These are phyloP conservation scores for Penicillium parvum DNA, from an alignment of 495 filamentous ascomycete genomes.

Conservation along the genomic window DNA sequence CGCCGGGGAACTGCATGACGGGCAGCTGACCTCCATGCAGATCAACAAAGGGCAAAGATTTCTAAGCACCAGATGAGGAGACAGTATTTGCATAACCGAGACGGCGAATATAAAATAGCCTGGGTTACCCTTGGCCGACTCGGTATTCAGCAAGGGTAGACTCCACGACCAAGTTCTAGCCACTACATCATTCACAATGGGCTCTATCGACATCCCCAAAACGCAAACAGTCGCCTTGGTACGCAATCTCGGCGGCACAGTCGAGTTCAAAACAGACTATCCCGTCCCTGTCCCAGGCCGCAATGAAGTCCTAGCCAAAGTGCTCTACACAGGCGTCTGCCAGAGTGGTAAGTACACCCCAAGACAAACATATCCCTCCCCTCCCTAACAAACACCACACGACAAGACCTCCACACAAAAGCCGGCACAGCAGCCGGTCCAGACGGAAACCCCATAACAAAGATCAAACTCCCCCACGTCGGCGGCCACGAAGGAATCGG, in stretches of 20 bases:
- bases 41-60: background rate
- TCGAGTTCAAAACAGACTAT: slow-evolving; percentile 44
- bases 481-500: slow-evolving; percentile 50
- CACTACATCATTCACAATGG: slow-evolving; percentile 23
- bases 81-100: no score
- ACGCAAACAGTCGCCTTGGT: slow-evolving; percentile 47
- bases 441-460: slow-evolving; percentile 44
- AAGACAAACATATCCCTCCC: no score
- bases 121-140: no score
- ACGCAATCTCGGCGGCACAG: slow-evolving; percentile 36
- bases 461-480: slow-evolving; percentile 46
- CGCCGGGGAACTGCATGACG: background rate
- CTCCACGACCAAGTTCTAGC: no score
- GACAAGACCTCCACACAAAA: slow-evolving; percentile 45
- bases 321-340: slow-evolving; percentile 47
- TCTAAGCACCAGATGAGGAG: background rate
- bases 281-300: slow-evolving; percentile 40
- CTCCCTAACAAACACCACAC: background rate
- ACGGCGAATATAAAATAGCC: no score
- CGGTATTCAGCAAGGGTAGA: no score
- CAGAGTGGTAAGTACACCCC: slow-evolving; percentile 42
- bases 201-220: slow-evolving; percentile 26
- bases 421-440: slow-evolving; percentile 39
- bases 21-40: background rate
- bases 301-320: slow-evolving; percentile 48